Evolutionary conservation across 768 basidiomycete genomes (phyloP).

Genomic region (Termitomyces sp.): DNA sequence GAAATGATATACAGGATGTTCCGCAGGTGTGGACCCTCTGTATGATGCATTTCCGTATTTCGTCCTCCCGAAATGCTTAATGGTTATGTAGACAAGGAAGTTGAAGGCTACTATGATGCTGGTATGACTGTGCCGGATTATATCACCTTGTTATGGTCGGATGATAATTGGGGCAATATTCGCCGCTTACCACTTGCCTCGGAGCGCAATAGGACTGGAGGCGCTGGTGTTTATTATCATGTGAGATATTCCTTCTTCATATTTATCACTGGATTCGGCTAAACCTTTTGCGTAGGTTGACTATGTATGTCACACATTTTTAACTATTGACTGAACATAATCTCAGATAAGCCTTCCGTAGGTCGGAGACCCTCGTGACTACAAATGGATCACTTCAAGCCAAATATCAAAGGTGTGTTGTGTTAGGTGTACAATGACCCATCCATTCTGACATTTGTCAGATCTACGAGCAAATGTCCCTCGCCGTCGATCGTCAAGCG

Average conservation of each 20-base stretch:
- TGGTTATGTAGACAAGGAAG: slow-evolving; percentile 41
- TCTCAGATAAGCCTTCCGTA: slow-evolving; percentile 16
- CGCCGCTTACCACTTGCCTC: slow-evolving; percentile 49
- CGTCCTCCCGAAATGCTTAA: neutral
- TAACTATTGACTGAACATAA: neutral
- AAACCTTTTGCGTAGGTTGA: slow-evolving; percentile 30
- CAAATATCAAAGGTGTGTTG: slow-evolving; percentile 44
- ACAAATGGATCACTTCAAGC: slow-evolving; percentile 63
- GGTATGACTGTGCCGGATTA: slow-evolving; percentile 60
- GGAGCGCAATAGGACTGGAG: slow-evolving; percentile 57
- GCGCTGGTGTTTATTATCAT: slow-evolving; percentile 69
- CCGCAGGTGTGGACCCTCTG: slow-evolving; percentile 66
- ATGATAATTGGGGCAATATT: slow-evolving; percentile 75
- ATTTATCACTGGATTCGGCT: neutral
- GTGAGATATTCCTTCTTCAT: slow-evolving; percentile 22
- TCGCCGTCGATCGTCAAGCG: slow-evolving; percentile 54
- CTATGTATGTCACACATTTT: slow-evolving; percentile 26
- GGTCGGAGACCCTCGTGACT: slow-evolving; percentile 61
- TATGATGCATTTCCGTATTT: slow-evolving; percentile 19
- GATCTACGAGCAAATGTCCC: slow-evolving; percentile 66
- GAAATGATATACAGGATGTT: slow-evolving; percentile 37
- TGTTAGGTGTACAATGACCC: neutral
- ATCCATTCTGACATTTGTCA: slow-evolving; percentile 10
- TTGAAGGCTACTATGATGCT: slow-evolving; percentile 60
- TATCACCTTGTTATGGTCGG: slow-evolving; percentile 63